Evolutionary conservation across 73 alveolate species (phyloP).

Genomic region (Symbiodinium pilosum): DNA sequence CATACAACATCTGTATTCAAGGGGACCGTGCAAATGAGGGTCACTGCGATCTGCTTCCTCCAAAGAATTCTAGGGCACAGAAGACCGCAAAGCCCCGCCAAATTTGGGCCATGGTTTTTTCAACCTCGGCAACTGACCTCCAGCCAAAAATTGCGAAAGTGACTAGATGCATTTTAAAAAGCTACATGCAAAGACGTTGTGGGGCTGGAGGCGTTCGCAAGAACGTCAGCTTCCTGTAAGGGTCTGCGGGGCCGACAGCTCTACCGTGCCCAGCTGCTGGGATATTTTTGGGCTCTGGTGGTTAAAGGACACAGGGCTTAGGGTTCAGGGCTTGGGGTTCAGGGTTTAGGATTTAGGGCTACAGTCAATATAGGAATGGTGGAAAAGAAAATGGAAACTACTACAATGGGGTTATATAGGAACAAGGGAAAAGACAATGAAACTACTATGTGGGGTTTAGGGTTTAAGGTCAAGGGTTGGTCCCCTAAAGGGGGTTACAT

Average conservation of each 20-base stretch:
- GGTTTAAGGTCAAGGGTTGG: too few species aligned
- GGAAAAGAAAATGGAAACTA: too few species aligned
- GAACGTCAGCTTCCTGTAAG: conserved; percentile 22
- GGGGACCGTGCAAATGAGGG: background rate
- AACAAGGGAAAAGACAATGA: too few species aligned
- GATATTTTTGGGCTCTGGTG: background rate
- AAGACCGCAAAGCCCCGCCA: conserved; percentile 4
- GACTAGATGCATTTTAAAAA: background rate
- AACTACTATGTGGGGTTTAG: too few species aligned
- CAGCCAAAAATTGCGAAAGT: background rate
- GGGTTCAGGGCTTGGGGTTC: too few species aligned
- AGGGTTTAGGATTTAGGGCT: too few species aligned
- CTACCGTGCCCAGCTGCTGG: background rate
- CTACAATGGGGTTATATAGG: too few species aligned
- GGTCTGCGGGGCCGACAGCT: background rate
- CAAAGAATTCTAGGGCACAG: background rate
- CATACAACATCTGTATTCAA: too few species aligned
- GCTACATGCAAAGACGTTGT: background rate
- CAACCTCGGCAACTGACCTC: conserved; percentile 21
- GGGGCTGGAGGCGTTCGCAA: conserved; percentile 18
- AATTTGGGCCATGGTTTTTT: conserved; percentile 1
- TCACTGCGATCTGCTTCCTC: background rate
- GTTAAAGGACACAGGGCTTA: too few species aligned
- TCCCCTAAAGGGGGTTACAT: too few species aligned
- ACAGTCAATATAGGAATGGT: too few species aligned